A percentile compares a stretch with the other conserved stretches of the same genome.
These are phyloP conservation scores for Vitis hybrid DNA, from an alignment of 177 flowering plant genomes.

Conservation along the genomic window DNA sequence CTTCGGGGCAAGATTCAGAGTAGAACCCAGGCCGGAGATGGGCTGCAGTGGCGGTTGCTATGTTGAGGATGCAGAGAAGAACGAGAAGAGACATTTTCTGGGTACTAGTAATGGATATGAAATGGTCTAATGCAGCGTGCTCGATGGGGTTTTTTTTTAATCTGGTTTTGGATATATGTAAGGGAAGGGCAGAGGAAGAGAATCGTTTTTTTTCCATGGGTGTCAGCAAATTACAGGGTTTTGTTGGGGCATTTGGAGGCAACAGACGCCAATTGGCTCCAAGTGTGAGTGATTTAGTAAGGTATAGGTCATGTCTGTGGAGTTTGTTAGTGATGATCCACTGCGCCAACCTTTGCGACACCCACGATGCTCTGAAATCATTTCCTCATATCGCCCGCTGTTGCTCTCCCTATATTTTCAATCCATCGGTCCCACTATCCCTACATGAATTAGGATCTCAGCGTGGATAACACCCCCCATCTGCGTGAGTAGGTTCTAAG, in stretches of 20 bases:
- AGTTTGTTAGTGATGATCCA: not conserved
- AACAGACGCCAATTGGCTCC: not conserved
- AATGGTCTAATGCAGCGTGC: too few relatives aligned
- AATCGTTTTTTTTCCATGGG: not conserved
- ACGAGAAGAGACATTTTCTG: constrained; percentile 18
- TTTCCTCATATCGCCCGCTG: too few relatives aligned
- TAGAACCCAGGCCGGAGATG: constrained; percentile 54
- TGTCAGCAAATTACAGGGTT: not conserved
- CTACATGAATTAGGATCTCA: too few relatives aligned
- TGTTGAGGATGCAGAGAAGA: constrained; percentile 7
- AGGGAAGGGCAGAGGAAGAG: not conserved
- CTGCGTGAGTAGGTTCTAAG: too few relatives aligned
- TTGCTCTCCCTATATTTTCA: too few relatives aligned
- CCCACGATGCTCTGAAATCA: not conserved
- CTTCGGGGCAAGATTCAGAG: constrained; percentile 60
- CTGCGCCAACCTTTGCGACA: constrained; percentile 2
- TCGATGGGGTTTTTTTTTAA: too few relatives aligned
- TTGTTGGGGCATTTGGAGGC: not conserved
- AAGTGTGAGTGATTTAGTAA: not conserved
- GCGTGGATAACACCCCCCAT: too few relatives aligned
- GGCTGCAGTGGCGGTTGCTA: constrained; percentile 12
- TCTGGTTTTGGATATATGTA: too few relatives aligned
- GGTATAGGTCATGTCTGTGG: not conserved
- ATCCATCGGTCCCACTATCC: too few relatives aligned
- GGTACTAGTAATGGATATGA: not conserved